Base-by-base conservation (phyloP, 371 early-diverging fungal genomes). In the Syncephalastrum racemosum region DNA sequence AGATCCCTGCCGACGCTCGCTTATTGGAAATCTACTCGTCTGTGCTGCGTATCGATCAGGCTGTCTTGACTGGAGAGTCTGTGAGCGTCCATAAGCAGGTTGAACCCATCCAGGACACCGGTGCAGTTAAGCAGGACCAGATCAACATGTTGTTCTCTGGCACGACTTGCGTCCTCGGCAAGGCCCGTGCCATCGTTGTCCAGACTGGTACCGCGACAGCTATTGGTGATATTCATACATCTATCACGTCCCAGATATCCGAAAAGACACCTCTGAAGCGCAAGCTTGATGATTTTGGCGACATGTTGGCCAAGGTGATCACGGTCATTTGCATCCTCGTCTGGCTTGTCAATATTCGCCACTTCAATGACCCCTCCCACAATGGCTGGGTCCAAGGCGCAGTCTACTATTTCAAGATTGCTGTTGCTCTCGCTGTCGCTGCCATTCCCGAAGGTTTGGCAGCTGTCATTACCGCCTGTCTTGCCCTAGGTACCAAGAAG, bases 371-470 rank as follows among this genome's bases (percentile, higher is more conserved):
- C 68, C 89, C 90, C 20, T 75, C 85, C 41, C 93, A 93, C 77
- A 84, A 91, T 46, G 96, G 95, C 18, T 94, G 93, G 93, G 64
- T 97, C 51, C 84, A 89, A 58, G 93, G 93, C 60, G 92, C 93
- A 22, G 79, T 94, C n/a, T 93, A 93, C 73, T 93, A 93, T 67
- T 95, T 94, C 79, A 98, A 97, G 82, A 98, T 98, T 52, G 97
- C 97, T 22, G 98, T 99, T 52, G 97, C 98, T 8, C 77, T 99
- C 58, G 99, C 99, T 46, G 98, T 99, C n/a, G 98, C 99, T 47
- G 98, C 98, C 50, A 98, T 99, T 63, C 99, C 99, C 52, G 99
- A 99, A 83, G 99, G 99, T 53, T 74, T 99, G 40, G 93, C 96
- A 15, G 97, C 96, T 47, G 94, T 97, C 53, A 97, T 98, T 57